A percentile compares a stretch with the other conserved stretches of the same genome.
Evolutionary conservation across 768 basidiomycete species (phyloP).

Genomic region (Psilocybe cubensis): DNA sequence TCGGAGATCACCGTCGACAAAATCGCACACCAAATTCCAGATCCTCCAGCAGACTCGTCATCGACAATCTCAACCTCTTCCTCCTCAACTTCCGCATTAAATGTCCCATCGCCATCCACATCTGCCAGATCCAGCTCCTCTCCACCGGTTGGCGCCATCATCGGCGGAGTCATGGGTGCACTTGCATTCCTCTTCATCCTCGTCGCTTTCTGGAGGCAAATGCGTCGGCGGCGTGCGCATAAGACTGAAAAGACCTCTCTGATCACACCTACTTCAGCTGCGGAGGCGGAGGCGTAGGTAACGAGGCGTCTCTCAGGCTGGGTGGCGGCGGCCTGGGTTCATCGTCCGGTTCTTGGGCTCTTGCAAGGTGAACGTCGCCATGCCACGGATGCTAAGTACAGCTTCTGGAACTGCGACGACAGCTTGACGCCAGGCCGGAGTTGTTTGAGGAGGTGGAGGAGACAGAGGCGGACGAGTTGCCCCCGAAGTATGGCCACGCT

Average conservation of each 20-base stretch:
- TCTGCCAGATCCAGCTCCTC: not conserved
- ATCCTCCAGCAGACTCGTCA: not conserved
- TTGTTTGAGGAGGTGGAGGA: constrained; percentile 6
- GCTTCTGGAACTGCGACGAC: constrained; percentile 14
- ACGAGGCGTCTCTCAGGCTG: not conserved
- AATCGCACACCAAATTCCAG: constrained; percentile 23
- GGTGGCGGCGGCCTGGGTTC: no score
- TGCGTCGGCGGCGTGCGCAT: constrained; percentile 3
- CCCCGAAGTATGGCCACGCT: constrained; percentile 33
- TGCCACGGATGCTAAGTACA: no score
- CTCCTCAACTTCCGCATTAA: not conserved
- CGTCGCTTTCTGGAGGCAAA: constrained; percentile 14
- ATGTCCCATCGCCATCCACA: not conserved
- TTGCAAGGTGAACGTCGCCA: not conserved
- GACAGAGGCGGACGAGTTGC: constrained; percentile 24
- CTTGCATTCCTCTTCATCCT: constrained; percentile 27
- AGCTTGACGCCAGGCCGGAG: constrained; percentile 27
- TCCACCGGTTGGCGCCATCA: constrained; percentile 34
- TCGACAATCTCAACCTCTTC: not conserved
- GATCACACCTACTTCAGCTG: no score
- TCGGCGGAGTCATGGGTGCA: constrained; percentile 47
- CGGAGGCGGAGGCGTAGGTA: no score
- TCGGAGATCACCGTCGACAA: constrained; percentile 33
- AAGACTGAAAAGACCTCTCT: not conserved
- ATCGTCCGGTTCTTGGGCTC: no score